Conservation (phyloP, 116 monocot species). For the Dioscorea cayenensis region DNA sequence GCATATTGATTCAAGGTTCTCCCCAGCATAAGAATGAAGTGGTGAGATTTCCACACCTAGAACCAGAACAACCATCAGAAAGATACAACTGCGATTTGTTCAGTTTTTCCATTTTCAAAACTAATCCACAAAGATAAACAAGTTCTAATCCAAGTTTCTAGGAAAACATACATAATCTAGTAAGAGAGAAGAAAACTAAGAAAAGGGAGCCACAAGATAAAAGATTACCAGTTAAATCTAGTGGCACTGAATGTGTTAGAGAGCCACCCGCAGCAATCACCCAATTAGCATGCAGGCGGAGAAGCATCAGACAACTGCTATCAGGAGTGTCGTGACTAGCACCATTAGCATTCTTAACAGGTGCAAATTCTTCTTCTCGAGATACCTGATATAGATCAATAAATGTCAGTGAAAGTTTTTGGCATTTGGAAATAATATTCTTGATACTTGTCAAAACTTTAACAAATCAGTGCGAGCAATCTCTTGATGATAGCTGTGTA, state of each 20-base stretch:
- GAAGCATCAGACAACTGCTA: conserved; percentile 76
- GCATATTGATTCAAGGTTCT: conserved; percentile 79
- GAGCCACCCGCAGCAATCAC: conserved; percentile 97
- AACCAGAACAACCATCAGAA: conserved; percentile 1
- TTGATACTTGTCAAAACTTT: too few species aligned
- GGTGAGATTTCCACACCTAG: conserved; percentile 89
- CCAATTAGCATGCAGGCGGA: conserved; percentile 91
- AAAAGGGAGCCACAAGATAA: neutral
- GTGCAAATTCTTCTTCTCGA: conserved; percentile 97
- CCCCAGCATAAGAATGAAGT: conserved; percentile 70
- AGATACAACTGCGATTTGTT: neutral
- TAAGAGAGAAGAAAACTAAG: neutral
- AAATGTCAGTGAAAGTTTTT: too few species aligned
- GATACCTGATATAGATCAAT: conserved; percentile 34
- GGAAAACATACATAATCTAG: too few species aligned
- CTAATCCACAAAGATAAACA: neutral
- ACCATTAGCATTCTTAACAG: conserved; percentile 97
- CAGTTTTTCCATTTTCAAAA: neutral
- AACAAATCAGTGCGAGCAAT: too few species aligned
- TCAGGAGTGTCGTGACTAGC: conserved; percentile 91
- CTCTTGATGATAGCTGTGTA: too few species aligned
- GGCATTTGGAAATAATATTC: too few species aligned
- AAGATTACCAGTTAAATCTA: conserved; percentile 74
- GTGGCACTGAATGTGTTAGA: conserved; percentile 88
- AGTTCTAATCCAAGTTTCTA: too few species aligned